A percentile compares a stretch with the other conserved stretches of the same genome.
phyloP scores from a whole-genome alignment of 495 filamentous ascomycete genomes.

The Sphaerosporella brunnea region DNA sequence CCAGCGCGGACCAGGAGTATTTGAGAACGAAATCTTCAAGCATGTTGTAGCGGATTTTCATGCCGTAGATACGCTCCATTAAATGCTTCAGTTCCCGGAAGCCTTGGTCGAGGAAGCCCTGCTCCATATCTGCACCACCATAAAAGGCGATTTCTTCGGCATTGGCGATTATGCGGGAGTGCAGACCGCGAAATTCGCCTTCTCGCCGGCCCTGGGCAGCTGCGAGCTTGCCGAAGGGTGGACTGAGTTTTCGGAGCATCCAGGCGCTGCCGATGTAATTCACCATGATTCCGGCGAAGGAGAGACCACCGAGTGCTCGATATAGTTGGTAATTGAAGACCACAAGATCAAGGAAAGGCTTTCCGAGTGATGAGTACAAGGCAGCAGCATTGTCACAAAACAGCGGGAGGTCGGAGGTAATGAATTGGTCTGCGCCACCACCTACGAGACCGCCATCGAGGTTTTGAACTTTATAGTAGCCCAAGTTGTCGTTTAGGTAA shows the following conservation, averaged over 20 bases:
- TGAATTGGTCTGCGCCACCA: conserved; percentile 87
- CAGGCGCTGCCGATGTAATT: conserved; percentile 90
- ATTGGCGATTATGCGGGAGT: conserved; percentile 78
- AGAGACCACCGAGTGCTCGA: conserved; percentile 76
- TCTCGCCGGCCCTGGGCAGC: conserved; percentile 86
- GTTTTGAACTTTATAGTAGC: conserved; percentile 91
- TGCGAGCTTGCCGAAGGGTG: conserved; percentile 90
- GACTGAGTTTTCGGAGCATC: conserved; percentile 68
- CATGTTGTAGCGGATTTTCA: conserved; percentile 97
- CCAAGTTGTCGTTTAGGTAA: conserved; percentile 81
- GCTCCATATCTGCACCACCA: conserved; percentile 83
- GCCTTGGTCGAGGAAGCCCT: conserved; percentile 67
- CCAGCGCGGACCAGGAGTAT: conserved; percentile 87
- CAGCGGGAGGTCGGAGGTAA: conserved; percentile 87
- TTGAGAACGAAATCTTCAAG: conserved; percentile 96
- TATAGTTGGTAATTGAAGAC: conserved; percentile 97
- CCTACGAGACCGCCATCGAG: conserved; percentile 74
- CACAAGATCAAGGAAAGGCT: conserved; percentile 83
- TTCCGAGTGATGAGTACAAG: conserved; percentile 87
- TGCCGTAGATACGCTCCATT: conserved; percentile 93
- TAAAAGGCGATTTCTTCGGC: conserved; percentile 99
- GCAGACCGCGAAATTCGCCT: conserved; percentile 79
- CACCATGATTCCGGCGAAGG: conserved; percentile 63
- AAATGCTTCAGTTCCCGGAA: conserved; percentile 79
- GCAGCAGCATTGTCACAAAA: conserved; percentile 89